Conservation (phyloP, 371 early-diverging fungal species). For the Capillidium rhysosporum region DNA sequence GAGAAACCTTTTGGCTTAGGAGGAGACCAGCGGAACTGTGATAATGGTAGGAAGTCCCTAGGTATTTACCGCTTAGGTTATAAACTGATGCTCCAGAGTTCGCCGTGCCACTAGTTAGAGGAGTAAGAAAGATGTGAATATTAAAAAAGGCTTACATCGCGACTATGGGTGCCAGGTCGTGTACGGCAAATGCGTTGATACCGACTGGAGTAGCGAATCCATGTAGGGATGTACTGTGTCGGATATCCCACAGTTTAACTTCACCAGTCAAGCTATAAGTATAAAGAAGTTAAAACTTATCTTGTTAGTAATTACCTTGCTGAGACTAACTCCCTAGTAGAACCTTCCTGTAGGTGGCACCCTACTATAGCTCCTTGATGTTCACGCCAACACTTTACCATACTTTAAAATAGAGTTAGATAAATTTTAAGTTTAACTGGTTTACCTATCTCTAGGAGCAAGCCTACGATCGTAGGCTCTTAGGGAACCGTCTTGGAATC, state of each 20-base stretch:
- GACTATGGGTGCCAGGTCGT: constrained; percentile 34
- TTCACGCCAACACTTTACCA: constrained; percentile 39
- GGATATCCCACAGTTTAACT: constrained; percentile 69
- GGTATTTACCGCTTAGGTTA: constrained; percentile 18
- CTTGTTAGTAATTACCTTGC: constrained; percentile 15
- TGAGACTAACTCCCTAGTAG: constrained; percentile 30
- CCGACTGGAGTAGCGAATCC: constrained; percentile 24
- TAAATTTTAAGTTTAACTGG: constrained; percentile 3
- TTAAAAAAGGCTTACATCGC: constrained; percentile 22
- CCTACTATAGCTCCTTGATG: constrained; percentile 39
- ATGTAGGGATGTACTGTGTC: constrained; percentile 23
- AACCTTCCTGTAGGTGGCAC: constrained; percentile 39
- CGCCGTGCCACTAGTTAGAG: constrained; percentile 20
- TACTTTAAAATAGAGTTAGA: constrained; percentile 12
- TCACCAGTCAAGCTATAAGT: constrained; percentile 32
- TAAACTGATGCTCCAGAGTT: constrained; percentile 28
- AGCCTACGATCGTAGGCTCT: constrained; percentile 53
- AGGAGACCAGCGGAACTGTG: constrained; percentile 15
- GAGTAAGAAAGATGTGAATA: background rate
- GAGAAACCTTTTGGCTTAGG: constrained; percentile 19
- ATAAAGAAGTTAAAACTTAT: background rate
- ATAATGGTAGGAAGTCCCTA: constrained; percentile 24
- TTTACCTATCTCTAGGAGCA: constrained; percentile 25
- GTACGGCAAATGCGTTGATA: constrained; percentile 38
- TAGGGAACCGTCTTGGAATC: constrained; percentile 66